Conservation (phyloP, 75 land plant species). For the Selaginella tamariscina region DNA sequence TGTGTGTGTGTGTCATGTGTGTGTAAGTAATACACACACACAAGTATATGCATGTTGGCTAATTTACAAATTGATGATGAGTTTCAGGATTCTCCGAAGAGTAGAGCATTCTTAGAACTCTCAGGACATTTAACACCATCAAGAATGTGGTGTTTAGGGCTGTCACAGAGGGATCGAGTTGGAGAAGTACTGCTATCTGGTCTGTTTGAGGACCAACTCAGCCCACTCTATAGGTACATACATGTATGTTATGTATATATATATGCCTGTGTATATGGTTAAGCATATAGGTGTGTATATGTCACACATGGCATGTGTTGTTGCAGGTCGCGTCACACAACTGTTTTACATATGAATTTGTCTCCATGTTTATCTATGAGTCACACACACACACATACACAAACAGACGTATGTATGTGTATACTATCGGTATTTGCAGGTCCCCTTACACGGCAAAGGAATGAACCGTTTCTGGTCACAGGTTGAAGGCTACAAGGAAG, state of each 20-base stretch:
- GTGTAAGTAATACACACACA: neutral
- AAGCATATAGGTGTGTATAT: neutral
- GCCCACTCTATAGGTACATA: conserved; percentile 52
- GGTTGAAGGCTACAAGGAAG: conserved; percentile 68
- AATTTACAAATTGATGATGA: neutral
- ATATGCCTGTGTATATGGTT: neutral
- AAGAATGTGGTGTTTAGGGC: conserved; percentile 60
- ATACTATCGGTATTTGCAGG: no score
- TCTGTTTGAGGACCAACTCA: conserved; percentile 19
- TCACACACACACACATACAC: no score
- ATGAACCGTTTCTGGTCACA: conserved; percentile 86
- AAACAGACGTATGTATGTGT: no score
- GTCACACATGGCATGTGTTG: neutral
- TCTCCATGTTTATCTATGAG: neutral
- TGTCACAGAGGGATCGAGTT: conserved; percentile 31
- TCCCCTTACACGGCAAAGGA: conserved; percentile 81
- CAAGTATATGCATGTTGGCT: neutral
- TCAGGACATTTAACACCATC: conserved; percentile 44
- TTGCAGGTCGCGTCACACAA: neutral
- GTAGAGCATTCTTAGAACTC: neutral
- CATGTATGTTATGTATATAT: neutral
- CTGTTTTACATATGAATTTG: neutral
- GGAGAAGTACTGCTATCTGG: conserved; percentile 32
- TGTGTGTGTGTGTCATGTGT: no score
- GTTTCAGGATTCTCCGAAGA: neutral